Conservation (phyloP, 1,284 basidiomycete species). For the Mycosarcoma maydis region DNA sequence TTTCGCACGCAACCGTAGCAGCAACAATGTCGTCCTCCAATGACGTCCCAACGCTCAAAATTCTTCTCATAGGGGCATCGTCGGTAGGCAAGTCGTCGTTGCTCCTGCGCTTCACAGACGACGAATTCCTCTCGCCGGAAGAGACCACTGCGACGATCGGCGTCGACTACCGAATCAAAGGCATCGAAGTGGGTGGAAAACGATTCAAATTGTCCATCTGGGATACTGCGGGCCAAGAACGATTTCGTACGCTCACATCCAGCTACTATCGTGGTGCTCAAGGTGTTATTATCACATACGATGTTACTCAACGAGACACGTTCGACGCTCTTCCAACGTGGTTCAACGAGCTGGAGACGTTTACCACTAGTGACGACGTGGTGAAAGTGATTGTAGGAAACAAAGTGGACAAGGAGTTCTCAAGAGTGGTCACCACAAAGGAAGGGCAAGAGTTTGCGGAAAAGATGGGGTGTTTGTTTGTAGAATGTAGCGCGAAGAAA, state of each 20-base stretch:
- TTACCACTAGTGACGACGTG: constrained; percentile 77
- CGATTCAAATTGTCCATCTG: constrained; percentile 73
- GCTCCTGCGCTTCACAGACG: constrained; percentile 91
- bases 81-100: constrained; percentile 88
- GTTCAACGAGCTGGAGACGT: constrained; percentile 94
- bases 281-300: constrained; percentile 93
- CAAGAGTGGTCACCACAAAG: constrained; percentile 81
- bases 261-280: constrained; percentile 93
- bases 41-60: constrained; percentile 68
- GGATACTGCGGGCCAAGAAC: constrained; percentile 68
- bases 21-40: constrained; percentile 22
- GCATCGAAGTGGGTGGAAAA: constrained; percentile 69
- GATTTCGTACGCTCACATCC: constrained; percentile 81
- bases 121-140: constrained; percentile 93
- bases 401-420: constrained; percentile 91
- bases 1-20: neutral
- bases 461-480: constrained; percentile 82
- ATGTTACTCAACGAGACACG: constrained; percentile 87
- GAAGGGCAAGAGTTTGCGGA: constrained; percentile 85
- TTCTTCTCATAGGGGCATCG: constrained; percentile 78
- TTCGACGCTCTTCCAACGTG: constrained; percentile 92
- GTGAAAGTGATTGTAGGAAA: constrained; percentile 94
- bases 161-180: constrained; percentile 71
- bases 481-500: constrained; percentile 74
- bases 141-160: constrained; percentile 93